Percentiles rank a stretch among this genome's conserved stretches.
Conservation (phyloP, 805 yeast genomes). For the Starmerella geochares region DNA sequence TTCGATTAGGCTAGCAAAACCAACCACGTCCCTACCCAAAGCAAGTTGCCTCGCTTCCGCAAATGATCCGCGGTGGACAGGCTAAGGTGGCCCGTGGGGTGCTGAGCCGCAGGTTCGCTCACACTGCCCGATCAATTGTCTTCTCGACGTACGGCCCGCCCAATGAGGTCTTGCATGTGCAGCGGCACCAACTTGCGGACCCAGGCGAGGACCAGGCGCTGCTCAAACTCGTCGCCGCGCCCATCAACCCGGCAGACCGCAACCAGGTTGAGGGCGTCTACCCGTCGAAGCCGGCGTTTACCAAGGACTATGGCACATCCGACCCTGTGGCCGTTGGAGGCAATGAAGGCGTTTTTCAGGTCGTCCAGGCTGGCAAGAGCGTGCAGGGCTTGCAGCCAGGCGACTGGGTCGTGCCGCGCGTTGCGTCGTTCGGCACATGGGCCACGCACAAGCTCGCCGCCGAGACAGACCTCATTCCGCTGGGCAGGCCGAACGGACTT, state of each 20-base stretch:
- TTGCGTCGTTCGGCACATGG: slow-evolving; percentile 89
- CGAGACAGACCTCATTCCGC: slow-evolving; percentile 44
- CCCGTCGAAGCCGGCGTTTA: slow-evolving; percentile 61
- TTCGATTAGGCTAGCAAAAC: slow-evolving; percentile 8
- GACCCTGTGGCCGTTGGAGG: slow-evolving; percentile 77
- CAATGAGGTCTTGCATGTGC: slow-evolving; percentile 30
- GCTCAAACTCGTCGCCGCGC: slow-evolving; percentile 65
- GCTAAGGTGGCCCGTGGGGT: background rate
- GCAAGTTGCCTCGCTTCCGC: background rate
- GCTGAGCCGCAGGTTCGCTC: slow-evolving; percentile 20
- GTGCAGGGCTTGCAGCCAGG: slow-evolving; percentile 47
- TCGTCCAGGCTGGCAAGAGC: slow-evolving; percentile 38
- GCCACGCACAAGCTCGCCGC: slow-evolving; percentile 58
- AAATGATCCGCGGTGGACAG: slow-evolving; percentile 5
- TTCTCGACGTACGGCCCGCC: slow-evolving; percentile 57
- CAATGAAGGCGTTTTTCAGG: slow-evolving; percentile 84
- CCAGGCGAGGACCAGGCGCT: slow-evolving; percentile 38
- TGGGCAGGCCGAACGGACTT: slow-evolving; percentile 40
- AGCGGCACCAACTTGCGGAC: slow-evolving; percentile 32
- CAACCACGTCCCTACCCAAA: background rate
- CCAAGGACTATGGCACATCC: slow-evolving; percentile 40
- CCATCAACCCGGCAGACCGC: slow-evolving; percentile 83
- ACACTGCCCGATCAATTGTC: slow-evolving; percentile 40
- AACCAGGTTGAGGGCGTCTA: slow-evolving; percentile 80
- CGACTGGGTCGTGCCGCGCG: slow-evolving; percentile 79